Evolutionary conservation across 371 early-diverging fungal species (phyloP).

Genomic region (Mucor lusitanicus): DNA sequence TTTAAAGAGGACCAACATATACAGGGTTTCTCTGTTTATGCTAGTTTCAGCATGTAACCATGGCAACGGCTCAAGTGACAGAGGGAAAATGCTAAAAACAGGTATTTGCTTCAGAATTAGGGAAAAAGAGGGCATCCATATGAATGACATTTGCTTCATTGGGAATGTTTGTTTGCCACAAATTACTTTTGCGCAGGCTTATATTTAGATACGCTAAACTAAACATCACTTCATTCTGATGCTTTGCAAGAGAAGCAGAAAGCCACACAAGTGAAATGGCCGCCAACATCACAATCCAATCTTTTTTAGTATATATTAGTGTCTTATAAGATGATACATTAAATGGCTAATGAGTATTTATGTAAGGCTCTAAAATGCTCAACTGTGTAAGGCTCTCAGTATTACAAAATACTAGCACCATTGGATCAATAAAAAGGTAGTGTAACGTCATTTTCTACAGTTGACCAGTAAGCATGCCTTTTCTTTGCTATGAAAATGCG

Average conservation of each 20-base stretch:
- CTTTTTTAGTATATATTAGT: too few species aligned
- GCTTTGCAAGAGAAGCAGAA: too few species aligned
- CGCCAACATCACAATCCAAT: too few species aligned
- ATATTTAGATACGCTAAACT: too few species aligned
- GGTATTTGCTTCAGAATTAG: background rate
- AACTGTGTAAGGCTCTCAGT: background rate
- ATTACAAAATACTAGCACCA: background rate
- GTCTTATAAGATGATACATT: too few species aligned
- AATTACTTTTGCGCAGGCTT: background rate
- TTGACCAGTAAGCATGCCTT: background rate
- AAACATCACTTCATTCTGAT: too few species aligned
- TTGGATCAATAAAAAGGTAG: background rate
- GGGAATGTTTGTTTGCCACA: background rate
- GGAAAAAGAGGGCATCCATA: background rate
- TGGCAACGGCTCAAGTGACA: background rate
- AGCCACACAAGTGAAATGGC: too few species aligned
- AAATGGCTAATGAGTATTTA: background rate
- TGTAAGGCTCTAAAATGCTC: background rate
- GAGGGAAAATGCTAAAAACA: background rate
- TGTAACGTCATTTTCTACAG: background rate
- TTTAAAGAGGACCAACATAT: background rate
- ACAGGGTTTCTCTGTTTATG: background rate
- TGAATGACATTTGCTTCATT: background rate
- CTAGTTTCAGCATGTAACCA: background rate
- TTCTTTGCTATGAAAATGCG: background rate